Evolutionary conservation across 2,329 filamentous ascomycete genomes (phyloP).

Genomic region (Xylaria sp.): DNA sequence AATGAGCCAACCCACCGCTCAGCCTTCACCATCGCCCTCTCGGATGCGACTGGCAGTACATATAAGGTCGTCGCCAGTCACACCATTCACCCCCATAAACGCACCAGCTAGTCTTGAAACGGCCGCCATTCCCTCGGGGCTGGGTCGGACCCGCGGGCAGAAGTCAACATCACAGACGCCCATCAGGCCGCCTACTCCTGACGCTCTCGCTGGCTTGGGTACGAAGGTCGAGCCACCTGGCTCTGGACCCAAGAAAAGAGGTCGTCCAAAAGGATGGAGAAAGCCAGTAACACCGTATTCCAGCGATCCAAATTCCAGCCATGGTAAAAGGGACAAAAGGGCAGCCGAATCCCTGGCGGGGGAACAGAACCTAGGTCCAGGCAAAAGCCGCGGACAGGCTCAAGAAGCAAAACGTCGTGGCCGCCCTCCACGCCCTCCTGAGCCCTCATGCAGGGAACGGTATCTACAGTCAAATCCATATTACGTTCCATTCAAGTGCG

Average conservation of each 20-base stretch:
- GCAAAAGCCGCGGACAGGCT: slow-evolving; percentile 20
- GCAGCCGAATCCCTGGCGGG: slow-evolving; percentile 10
- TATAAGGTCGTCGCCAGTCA: slow-evolving; percentile 42
- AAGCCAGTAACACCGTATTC: slow-evolving; percentile 50
- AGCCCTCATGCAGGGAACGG: slow-evolving; percentile 54
- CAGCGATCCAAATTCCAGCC: slow-evolving; percentile 35
- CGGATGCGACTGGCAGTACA: slow-evolving; percentile 43
- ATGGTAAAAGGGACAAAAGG: slow-evolving; percentile 36
- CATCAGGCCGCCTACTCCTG: slow-evolving; percentile 17
- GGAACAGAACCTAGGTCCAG: slow-evolving; percentile 1
- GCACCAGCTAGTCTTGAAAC: slow-evolving; percentile 18
- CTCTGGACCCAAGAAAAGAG: slow-evolving; percentile 51
- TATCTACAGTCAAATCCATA: slow-evolving; percentile 57
- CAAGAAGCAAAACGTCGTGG: slow-evolving; percentile 55
- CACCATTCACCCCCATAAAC: slow-evolving; percentile 37
- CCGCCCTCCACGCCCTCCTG: slow-evolving; percentile 55
- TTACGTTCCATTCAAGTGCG: slow-evolving; percentile 67
- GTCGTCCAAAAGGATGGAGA: slow-evolving; percentile 62
- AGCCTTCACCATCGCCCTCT: slow-evolving; percentile 27
- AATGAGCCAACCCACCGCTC: slow-evolving; percentile 14
- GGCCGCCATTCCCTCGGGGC: slow-evolving; percentile 17
- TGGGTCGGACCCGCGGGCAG: slow-evolving; percentile 20
- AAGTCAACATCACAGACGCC: slow-evolving; percentile 26
- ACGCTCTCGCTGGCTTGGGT: slow-evolving; percentile 20
- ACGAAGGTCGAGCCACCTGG: slow-evolving; percentile 30